These are phyloP conservation scores for Ascobolus immersus DNA, from an alignment of 495 filamentous ascomycete genomes.

Conservation along the genomic window DNA sequence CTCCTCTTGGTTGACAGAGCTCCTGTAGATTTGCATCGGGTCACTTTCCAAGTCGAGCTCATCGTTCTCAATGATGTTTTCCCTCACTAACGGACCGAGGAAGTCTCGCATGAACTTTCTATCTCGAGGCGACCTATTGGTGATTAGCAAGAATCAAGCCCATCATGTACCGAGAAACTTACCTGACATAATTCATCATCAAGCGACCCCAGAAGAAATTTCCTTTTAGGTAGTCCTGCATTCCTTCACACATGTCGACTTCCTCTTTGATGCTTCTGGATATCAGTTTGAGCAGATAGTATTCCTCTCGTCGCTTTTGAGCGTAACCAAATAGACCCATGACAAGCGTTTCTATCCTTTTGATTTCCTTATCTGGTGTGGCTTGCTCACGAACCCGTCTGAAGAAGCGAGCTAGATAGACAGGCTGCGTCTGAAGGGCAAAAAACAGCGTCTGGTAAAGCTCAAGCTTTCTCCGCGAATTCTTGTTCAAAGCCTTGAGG, in stretches of 20 bases:
- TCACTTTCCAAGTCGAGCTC: constrained; percentile 86
- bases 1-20: constrained; percentile 87
- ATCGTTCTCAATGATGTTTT: constrained; percentile 76
- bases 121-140: constrained; percentile 41
- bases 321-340: constrained; percentile 96
- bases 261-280: constrained; percentile 63
- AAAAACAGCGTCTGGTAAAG: constrained; percentile 97
- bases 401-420: constrained; percentile 79
- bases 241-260: constrained; percentile 40
- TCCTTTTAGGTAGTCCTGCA: constrained; percentile 69
- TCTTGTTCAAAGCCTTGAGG: constrained; percentile 90
- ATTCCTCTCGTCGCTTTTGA: constrained; percentile 88
- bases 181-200: constrained; percentile 65
- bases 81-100: constrained; percentile 53
- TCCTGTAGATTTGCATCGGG: constrained; percentile 89
- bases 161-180: neutral
- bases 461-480: constrained; percentile 76
- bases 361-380: constrained; percentile 72
- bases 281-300: constrained; percentile 81
- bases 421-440: constrained; percentile 84
- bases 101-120: constrained; percentile 75
- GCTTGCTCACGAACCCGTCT: constrained; percentile 57
- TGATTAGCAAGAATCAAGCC: neutral
- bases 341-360: constrained; percentile 71
- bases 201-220: constrained; percentile 86